A percentile compares a stretch with the other conserved stretches of the same genome.
Evolutionary conservation across 2,329 filamentous ascomycete genomes (phyloP).

Genomic region (Pseudogymnoascus sp.): DNA sequence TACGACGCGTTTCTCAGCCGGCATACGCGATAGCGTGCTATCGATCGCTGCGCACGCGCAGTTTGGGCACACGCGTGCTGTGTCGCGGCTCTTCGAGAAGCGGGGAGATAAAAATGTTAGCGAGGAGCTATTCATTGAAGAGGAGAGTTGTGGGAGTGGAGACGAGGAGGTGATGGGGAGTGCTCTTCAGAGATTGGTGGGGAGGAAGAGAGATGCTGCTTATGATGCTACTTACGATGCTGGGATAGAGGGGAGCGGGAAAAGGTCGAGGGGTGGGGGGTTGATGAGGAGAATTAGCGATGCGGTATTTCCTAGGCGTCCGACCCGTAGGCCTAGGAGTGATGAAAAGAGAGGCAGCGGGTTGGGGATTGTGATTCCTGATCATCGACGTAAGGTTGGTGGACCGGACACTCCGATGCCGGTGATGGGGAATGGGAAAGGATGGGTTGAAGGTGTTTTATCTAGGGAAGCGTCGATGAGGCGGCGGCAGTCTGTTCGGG

Average conservation of each 20-base stretch:
- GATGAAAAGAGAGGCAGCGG: not conserved
- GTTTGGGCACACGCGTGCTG: not conserved
- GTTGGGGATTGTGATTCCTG: conserved; percentile 3
- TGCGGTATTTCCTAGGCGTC: not conserved
- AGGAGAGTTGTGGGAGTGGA: not conserved
- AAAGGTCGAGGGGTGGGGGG: not conserved
- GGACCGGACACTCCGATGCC: not conserved
- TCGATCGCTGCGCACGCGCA: not conserved
- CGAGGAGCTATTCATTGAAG: not conserved
- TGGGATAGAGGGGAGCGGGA: not conserved
- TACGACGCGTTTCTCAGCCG: not conserved
- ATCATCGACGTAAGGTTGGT: not conserved
- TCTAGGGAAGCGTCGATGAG: not conserved
- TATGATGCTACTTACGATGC: not conserved
- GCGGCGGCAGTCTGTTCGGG: not conserved
- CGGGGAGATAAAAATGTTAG: not conserved
- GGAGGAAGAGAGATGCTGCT: not conserved
- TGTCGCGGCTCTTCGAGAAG: not conserved
- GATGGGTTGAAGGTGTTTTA: not conserved
- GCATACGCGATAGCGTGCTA: not conserved
- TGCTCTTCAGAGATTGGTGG: not conserved
- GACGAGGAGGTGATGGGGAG: not conserved
- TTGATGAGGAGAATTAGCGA: not conserved
- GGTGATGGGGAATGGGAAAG: not conserved
- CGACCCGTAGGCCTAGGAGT: not conserved